Conservation (phyloP, 2,329 filamentous ascomycete species). For the Claviceps fusiformis region DNA sequence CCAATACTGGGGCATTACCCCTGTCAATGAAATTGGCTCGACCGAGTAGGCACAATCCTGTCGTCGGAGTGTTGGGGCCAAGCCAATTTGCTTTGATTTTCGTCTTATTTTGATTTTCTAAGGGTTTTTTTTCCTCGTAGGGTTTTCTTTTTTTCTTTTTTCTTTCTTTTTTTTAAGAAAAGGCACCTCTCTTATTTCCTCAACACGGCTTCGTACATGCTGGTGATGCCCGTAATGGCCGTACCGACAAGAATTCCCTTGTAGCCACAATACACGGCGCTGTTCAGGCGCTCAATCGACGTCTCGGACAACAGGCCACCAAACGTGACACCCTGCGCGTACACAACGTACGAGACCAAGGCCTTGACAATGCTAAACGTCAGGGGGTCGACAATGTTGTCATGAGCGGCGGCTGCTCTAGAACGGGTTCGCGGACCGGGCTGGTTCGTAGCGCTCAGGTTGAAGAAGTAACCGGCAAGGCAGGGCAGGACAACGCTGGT, state of each 20-base stretch:
- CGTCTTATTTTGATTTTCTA: too few species aligned
- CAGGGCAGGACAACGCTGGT: constrained; percentile 61
- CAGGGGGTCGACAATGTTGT: constrained; percentile 65
- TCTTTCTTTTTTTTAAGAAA: background rate
- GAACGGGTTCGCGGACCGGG: constrained; percentile 28
- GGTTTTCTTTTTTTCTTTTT: background rate
- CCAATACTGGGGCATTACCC: background rate
- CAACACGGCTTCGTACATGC: constrained; percentile 66
- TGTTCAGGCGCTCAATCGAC: constrained; percentile 49
- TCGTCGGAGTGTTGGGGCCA: too few species aligned
- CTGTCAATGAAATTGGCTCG: too few species aligned
- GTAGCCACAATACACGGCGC: constrained; percentile 58
- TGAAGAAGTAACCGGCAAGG: constrained; percentile 76
- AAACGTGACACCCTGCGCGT: constrained; percentile 51
- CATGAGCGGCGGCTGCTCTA: constrained; percentile 21
- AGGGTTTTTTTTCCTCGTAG: too few species aligned
- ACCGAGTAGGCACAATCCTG: too few species aligned
- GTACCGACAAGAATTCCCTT: constrained; percentile 55
- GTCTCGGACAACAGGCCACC: constrained; percentile 46
- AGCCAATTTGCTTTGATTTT: too few species aligned
- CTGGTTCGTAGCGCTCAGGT: constrained; percentile 49
- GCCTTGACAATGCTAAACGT: constrained; percentile 86
- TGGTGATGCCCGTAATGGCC: constrained; percentile 52
- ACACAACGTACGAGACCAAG: constrained; percentile 68
- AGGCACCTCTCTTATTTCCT: constrained; percentile 36